Base-by-base conservation (phyloP, 352 stramenopile genomes). In the Globisporangium acanthophoron region DNA sequence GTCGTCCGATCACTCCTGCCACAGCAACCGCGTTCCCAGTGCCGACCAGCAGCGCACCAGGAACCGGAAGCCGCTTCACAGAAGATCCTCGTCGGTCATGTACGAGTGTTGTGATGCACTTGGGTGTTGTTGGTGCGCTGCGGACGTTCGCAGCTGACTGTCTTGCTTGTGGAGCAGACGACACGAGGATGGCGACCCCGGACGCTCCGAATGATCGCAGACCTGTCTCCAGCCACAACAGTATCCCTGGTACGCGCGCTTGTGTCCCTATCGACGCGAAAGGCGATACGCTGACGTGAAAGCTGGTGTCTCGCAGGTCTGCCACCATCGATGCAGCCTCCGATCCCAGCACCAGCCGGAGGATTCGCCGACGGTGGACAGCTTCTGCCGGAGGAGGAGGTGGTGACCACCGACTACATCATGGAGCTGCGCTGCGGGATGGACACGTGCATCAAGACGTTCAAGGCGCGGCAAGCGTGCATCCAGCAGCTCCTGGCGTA, bases 361-460 rank as follows among this genome's bases (percentile, higher is more conserved):
- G 43, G 41, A 16, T 20, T 47, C 16, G n/a, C 21, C 7, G 5
- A 12, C 43, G 20, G 7, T 5, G 43, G 21, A 16, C 43, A 20
- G 20, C 16, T 21, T 15, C 2, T 5, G 5, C 41, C 5, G 41
- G 41, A 64, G 27, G 47, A 68, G 21, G 62, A 74, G 35, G 37
- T 64, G 21, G 61, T 77, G 16, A 88, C 76, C 18, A 78, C 77
- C 0, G 78, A 91, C 45, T 92, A 80, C 55, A 78, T 94, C 47
- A 88, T 85, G 70, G 85, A 94, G 64, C 80, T 92, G 56, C 80
- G 78, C 8, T 88, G 78, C 59, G 85, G 85, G 8, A 94, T 94
- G 82, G 85, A 94, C 57, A 90, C 80, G 12, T 92, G 73, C 31
- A 53, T 92, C 35, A 90, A 90, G 56, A 80, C 76, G 12, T 87